A percentile compares a stretch with the other conserved stretches of the same genome.
Conservation (phyloP, 2,329 filamentous ascomycete genomes). For the Fusarium nurragi region DNA sequence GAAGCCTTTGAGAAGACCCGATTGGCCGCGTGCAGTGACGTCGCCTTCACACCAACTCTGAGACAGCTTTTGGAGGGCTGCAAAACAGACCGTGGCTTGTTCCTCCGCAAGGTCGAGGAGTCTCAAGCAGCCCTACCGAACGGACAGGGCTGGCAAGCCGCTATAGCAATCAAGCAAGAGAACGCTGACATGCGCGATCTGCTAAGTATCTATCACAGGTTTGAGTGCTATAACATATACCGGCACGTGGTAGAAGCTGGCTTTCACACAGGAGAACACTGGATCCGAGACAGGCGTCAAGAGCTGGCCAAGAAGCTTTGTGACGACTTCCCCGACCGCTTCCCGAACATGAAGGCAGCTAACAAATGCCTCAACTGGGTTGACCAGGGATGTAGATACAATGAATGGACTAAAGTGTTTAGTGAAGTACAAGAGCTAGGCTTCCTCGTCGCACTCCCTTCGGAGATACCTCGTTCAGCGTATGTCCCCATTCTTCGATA, state of each 20-base stretch:
- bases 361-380: conserved; percentile 18
- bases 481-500: neutral
- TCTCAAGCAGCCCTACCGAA: conserved; percentile 5
- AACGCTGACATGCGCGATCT: conserved; percentile 13
- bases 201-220: conserved; percentile 10
- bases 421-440: conserved; percentile 1
- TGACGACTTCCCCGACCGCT: conserved; percentile 11
- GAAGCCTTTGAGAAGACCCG: neutral
- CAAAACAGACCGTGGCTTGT: conserved; percentile 1
- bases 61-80: neutral
- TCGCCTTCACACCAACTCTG: neutral
- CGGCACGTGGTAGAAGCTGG: conserved; percentile 10
- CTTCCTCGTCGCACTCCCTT: neutral
- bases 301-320: conserved; percentile 8
- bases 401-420: conserved; percentile 12
- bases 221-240: conserved; percentile 16
- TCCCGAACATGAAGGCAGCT: neutral
- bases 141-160: conserved; percentile 8
- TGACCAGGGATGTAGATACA: conserved; percentile 11
- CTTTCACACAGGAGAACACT: conserved; percentile 10
- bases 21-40: neutral
- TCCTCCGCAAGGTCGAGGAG: conserved; percentile 11
- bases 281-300: conserved; percentile 7
- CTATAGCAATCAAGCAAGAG: conserved; percentile 13
- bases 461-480: conserved; percentile 3